Percentiles rank a stretch among this genome's conserved stretches.
Evolutionary conservation across 2,329 filamentous ascomycete species (phyloP).

Genomic region (Graphium sp.): DNA sequence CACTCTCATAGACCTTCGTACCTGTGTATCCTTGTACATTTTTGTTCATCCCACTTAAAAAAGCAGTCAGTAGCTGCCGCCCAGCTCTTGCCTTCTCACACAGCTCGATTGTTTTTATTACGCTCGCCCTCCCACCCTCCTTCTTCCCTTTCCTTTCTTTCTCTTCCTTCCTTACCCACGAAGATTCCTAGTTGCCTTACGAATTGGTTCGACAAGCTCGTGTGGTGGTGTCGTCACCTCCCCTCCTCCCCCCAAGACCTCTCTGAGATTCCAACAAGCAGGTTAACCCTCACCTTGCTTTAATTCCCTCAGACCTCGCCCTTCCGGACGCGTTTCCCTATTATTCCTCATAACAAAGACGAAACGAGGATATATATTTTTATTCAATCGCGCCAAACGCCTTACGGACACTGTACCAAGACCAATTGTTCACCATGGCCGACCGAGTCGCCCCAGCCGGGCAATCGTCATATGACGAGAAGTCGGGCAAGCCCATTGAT

Average conservation of each 20-base stretch:
- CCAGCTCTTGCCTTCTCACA: too few species aligned
- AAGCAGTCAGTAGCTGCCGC: too few species aligned
- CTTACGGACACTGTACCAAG: too few species aligned
- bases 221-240: conserved; percentile 22
- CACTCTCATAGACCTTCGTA: too few species aligned
- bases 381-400: neutral
- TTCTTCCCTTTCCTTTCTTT: conserved; percentile 9
- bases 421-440: conserved; percentile 26
- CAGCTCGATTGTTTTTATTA: too few species aligned
- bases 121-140: conserved; percentile 1
- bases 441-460: conserved; percentile 32
- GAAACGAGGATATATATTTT: conserved; percentile 1
- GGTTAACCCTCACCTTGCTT: conserved; percentile 21
- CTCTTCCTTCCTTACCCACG: conserved; percentile 27
- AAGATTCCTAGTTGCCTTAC: conserved; percentile 20
- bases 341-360: neutral
- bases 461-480: conserved; percentile 49
- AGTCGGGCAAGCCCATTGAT: conserved; percentile 22
- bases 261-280: conserved; percentile 10
- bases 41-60: too few species aligned
- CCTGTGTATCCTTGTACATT: too few species aligned
- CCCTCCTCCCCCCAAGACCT: conserved; percentile 28
- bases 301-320: conserved; percentile 23
- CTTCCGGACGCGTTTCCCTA: conserved; percentile 4
- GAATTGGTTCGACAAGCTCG: conserved; percentile 22